Percentiles rank a stretch among this genome's conserved stretches.
Evolutionary conservation across 257 asterid genomes (phyloP).

Genomic region (Capsicum rhomboideum): DNA sequence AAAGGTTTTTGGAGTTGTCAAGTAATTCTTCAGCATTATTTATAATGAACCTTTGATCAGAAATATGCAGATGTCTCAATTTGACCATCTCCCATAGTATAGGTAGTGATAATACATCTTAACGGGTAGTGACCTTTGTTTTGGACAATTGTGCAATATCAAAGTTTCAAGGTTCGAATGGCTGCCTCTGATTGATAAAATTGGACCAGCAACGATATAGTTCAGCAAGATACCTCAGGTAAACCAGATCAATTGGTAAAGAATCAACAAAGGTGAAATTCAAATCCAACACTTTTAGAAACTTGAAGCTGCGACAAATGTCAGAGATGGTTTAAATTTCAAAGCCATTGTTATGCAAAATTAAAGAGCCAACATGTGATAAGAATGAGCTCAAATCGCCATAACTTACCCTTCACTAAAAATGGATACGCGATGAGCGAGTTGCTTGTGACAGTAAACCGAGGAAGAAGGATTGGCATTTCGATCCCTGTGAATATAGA

Average conservation of each 20-base stretch:
- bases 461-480: too few species aligned
- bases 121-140: neutral
- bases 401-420: neutral
- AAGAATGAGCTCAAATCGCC: neutral
- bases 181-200: neutral
- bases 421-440: neutral
- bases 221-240: conserved; percentile 8
- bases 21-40: too few species aligned
- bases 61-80: neutral
- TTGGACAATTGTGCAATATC: neutral
- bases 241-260: neutral
- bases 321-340: too few species aligned
- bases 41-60: neutral
- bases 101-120: neutral
- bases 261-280: neutral
- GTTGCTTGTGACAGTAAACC: neutral
- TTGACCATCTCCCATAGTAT: neutral
- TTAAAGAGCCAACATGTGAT: neutral
- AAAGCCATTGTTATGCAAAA: too few species aligned
- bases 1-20: neutral
- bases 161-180: neutral
- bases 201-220: neutral
- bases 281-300: conserved; percentile 11
- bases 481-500: neutral
- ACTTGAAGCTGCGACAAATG: neutral